Conservation (phyloP, 495 filamentous ascomycete genomes). For the Corynascus novoguineensis region DNA sequence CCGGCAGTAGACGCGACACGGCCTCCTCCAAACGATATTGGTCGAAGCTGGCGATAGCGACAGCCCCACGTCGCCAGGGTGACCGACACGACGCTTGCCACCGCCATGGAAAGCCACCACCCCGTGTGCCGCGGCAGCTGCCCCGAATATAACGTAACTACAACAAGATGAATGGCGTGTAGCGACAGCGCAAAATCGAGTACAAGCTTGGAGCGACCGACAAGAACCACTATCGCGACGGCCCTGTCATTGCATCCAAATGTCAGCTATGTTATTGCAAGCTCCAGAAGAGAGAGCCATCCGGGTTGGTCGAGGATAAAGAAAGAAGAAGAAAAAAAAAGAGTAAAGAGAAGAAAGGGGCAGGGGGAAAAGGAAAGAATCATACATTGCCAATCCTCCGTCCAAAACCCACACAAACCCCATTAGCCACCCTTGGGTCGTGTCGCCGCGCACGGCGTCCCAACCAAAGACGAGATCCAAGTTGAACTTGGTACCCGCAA, state of each 20-base stretch:
- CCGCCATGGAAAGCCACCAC: conserved; percentile 81
- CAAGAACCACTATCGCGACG: conserved; percentile 69
- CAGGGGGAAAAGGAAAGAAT: conserved; percentile 24
- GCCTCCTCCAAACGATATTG: conserved; percentile 77
- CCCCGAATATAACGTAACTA: conserved; percentile 67
- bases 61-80: conserved; percentile 82
- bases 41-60: conserved; percentile 78
- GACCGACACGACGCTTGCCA: conserved; percentile 64
- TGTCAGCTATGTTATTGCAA: not conserved
- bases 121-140: conserved; percentile 66
- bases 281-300: not conserved
- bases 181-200: conserved; percentile 90
- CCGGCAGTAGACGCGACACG: conserved; percentile 15
- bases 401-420: conserved; percentile 83
- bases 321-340: too few species aligned
- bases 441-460: conserved; percentile 80
- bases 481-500: conserved; percentile 68
- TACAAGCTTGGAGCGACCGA: conserved; percentile 83
- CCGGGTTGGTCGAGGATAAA: too few species aligned
- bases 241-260: conserved; percentile 48
- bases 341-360: too few species aligned
- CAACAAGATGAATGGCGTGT: conserved; percentile 77
- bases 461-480: conserved; percentile 73
- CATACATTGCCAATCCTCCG: conserved; percentile 65
- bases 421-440: conserved; percentile 84